These are phyloP conservation scores for Cladophialophora yegresii DNA, from an alignment of 2,329 filamentous ascomycete genomes.

Conservation along the genomic window DNA sequence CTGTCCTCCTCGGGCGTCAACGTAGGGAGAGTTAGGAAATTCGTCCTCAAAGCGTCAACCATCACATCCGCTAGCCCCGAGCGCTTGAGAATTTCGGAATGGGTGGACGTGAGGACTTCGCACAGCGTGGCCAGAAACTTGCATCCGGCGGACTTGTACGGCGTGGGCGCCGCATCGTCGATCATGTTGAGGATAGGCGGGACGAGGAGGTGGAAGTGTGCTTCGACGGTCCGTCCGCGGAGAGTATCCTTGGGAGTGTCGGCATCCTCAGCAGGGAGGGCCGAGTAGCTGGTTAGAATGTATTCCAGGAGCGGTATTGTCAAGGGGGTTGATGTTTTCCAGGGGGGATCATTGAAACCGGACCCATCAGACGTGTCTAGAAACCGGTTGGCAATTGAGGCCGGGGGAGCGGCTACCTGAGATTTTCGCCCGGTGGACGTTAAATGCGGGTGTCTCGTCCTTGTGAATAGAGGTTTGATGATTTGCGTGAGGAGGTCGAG, in stretches of 20 bases:
- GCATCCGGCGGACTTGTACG: constrained; percentile 46
- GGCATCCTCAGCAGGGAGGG: constrained; percentile 15
- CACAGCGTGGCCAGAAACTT: constrained; percentile 43
- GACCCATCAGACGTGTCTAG: constrained; percentile 6
- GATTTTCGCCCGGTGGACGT: constrained; percentile 50
- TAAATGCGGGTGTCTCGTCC: constrained; percentile 46
- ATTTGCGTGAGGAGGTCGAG: constrained; percentile 34
- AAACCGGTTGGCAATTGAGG: constrained; percentile 43
- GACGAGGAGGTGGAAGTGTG: constrained; percentile 49
- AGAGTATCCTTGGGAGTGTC: not conserved
- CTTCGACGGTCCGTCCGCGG: constrained; percentile 41
- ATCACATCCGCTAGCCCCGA: constrained; percentile 51
- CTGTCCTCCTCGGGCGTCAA: constrained; percentile 75
- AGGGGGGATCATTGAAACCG: constrained; percentile 13
- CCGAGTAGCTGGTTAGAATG: constrained; percentile 21
- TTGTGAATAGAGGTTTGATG: constrained; percentile 48
- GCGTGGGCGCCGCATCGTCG: constrained; percentile 44
- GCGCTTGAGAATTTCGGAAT: constrained; percentile 44
- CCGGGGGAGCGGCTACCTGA: constrained; percentile 43
- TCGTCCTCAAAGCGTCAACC: constrained; percentile 56
- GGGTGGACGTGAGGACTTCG: constrained; percentile 36
- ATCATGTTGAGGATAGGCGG: constrained; percentile 49
- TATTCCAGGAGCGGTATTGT: constrained; percentile 23
- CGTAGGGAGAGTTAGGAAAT: constrained; percentile 73
- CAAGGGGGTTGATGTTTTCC: constrained; percentile 22